Evolutionary conservation across 805 yeast genomes (phyloP).

Genomic region (Gaillardinia entomophila): DNA sequence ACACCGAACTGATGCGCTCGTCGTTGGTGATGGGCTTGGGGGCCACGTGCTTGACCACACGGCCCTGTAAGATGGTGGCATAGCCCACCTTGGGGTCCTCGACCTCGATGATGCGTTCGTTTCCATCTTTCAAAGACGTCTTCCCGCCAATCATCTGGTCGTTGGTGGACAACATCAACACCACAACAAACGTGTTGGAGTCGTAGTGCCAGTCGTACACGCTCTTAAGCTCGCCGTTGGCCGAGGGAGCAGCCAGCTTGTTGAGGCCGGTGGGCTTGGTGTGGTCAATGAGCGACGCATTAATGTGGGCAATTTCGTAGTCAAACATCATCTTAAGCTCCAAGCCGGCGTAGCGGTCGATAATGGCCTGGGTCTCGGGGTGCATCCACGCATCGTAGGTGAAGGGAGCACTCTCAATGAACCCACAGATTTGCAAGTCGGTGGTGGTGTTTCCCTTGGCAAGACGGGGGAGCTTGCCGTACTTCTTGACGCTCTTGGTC

Average conservation of each 20-base stretch:
- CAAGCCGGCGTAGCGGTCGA: constrained; percentile 19
- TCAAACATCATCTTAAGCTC: constrained; percentile 21
- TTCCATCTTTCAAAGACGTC: constrained; percentile 10
- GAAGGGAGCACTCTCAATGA: constrained; percentile 15
- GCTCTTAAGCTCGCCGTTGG: neutral
- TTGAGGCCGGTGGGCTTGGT: neutral
- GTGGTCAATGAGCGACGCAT: constrained; percentile 12
- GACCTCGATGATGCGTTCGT: constrained; percentile 8
- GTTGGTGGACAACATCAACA: constrained; percentile 5
- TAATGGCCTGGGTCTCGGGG: constrained; percentile 19
- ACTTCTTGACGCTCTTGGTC: constrained; percentile 12
- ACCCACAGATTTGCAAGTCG: constrained; percentile 23
- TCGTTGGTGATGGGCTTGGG: constrained; percentile 18
- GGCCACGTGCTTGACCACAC: constrained; percentile 17
- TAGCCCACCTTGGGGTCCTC: constrained; percentile 16
- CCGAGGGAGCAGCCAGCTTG: neutral
- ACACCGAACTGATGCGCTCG: constrained; percentile 40
- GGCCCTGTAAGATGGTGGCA: constrained; percentile 17
- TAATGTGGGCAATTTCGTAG: constrained; percentile 22
- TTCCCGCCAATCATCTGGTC: constrained; percentile 6
- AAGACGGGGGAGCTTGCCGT: constrained; percentile 20
- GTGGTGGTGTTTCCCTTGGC: constrained; percentile 18
- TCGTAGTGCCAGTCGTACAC: constrained; percentile 6
- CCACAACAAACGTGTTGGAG: constrained; percentile 4
- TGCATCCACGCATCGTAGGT: constrained; percentile 24